Evolutionary conservation across 2,329 filamentous ascomycete species (phyloP).

Genomic region (Nothophaeocryptopus gaeumannii): DNA sequence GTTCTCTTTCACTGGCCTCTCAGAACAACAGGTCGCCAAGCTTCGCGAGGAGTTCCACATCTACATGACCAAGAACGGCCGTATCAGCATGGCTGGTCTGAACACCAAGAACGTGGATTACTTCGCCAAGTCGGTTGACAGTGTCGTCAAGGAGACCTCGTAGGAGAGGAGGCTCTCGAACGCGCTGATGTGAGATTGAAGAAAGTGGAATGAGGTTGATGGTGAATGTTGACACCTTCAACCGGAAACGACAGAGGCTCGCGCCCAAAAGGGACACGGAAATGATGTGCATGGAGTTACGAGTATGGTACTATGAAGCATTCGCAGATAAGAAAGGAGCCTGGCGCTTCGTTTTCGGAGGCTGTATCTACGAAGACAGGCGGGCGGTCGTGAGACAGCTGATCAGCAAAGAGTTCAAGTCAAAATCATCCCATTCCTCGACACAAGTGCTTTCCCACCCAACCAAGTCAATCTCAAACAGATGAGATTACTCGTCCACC

Average conservation of each 20-base stretch:
- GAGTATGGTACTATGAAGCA: neutral
- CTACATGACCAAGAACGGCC: conserved; percentile 96
- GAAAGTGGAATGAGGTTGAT: neutral
- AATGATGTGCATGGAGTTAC: neutral
- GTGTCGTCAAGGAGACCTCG: conserved; percentile 64
- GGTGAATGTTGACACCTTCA: no score
- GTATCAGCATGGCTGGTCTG: conserved; percentile 97
- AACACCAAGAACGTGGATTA: conserved; percentile 92
- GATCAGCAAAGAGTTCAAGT: no score
- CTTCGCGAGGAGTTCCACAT: conserved; percentile 70
- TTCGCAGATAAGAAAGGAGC: neutral
- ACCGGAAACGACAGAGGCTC: neutral
- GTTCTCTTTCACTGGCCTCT: conserved; percentile 90
- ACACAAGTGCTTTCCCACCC: conserved; percentile 34
- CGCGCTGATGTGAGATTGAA: neutral
- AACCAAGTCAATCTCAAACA: conserved; percentile 41
- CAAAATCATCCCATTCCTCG: neutral
- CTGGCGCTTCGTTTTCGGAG: neutral
- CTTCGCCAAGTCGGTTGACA: conserved; percentile 84
- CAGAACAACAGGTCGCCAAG: conserved; percentile 68
- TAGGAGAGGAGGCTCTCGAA: conserved; percentile 9
- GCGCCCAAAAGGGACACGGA: neutral
- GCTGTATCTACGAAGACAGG: no score
- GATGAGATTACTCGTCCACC: conserved; percentile 46
- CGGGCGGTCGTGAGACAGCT: no score